Evolutionary conservation across 441 rosid species (phyloP).

Genomic region (Sinapis alba): DNA sequence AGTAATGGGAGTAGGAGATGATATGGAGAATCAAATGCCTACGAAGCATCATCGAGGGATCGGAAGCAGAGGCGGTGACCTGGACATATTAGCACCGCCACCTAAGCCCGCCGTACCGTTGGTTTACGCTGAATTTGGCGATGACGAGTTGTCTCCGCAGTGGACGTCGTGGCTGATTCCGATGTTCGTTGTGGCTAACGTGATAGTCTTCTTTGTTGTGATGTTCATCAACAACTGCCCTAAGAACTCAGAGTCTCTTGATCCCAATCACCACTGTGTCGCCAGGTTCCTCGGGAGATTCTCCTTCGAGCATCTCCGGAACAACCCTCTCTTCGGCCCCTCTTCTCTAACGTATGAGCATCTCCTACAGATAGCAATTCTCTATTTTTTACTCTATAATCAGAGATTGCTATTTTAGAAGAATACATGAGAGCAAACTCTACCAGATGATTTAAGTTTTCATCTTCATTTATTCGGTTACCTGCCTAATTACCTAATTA

Average conservation of each 20-base stretch:
- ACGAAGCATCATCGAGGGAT: constrained; percentile 30
- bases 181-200: constrained; percentile 58
- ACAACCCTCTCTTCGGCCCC: constrained; percentile 84
- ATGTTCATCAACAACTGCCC: constrained; percentile 88
- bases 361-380: too few relatives aligned
- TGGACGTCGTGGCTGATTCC: constrained; percentile 91
- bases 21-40: constrained; percentile 40
- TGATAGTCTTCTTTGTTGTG: constrained; percentile 49
- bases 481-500: too few relatives aligned
- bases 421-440: too few relatives aligned
- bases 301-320: constrained; percentile 71
- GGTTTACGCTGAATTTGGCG: constrained; percentile 35
- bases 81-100: constrained; percentile 11
- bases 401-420: too few relatives aligned
- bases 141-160: constrained; percentile 46
- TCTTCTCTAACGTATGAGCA: constrained; percentile 62
- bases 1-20: constrained; percentile 34
- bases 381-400: too few relatives aligned
- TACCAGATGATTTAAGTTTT: too few relatives aligned
- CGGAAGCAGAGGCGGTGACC: constrained; percentile 28
- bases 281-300: constrained; percentile 67
- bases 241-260: constrained; percentile 15
- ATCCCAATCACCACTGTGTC: constrained; percentile 51
- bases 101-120: constrained; percentile 17
- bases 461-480: not conserved